Conservation (phyloP, 495 filamentous ascomycete genomes). For the Penicillium psychrofluorescens region DNA sequence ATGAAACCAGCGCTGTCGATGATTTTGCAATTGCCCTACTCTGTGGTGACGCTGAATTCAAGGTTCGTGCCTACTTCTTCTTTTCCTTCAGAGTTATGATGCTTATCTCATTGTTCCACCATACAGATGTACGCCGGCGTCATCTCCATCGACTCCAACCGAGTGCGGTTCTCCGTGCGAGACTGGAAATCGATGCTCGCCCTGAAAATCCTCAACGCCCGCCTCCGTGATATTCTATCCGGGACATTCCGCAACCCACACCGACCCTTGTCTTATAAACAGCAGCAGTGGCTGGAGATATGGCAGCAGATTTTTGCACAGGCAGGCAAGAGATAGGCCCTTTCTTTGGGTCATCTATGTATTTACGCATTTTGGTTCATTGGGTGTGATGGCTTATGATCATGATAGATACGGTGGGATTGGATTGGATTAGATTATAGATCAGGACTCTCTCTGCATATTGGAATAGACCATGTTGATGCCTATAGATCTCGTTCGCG, state of each 20-base stretch:
- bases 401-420: not conserved
- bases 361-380: not conserved
- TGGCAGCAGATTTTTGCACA: slow-evolving; percentile 43
- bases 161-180: slow-evolving; percentile 76
- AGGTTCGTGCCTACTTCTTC: slow-evolving; percentile 32
- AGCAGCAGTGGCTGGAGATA: slow-evolving; percentile 70
- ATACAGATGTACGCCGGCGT: slow-evolving; percentile 73
- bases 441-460: not conserved
- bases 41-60: slow-evolving; percentile 80
- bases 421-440: not conserved
- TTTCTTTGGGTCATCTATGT: not conserved
- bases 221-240: slow-evolving; percentile 64
- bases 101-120: not conserved
- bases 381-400: not conserved
- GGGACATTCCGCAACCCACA: slow-evolving; percentile 65
- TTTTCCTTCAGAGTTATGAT: not conserved
- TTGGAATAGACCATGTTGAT: no score
- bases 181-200: slow-evolving; percentile 89
- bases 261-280: slow-evolving; percentile 53
- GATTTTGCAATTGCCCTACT: slow-evolving; percentile 75
- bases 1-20: slow-evolving; percentile 78
- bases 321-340: slow-evolving; percentile 19
- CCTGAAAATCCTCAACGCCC: slow-evolving; percentile 64
- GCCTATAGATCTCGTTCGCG: no score
- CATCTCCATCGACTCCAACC: slow-evolving; percentile 75